A percentile compares a stretch with the other conserved stretches of the same genome.
phyloP scores from a whole-genome alignment of 2,329 filamentous ascomycete species.

The Verticillium dahliae region DNA sequence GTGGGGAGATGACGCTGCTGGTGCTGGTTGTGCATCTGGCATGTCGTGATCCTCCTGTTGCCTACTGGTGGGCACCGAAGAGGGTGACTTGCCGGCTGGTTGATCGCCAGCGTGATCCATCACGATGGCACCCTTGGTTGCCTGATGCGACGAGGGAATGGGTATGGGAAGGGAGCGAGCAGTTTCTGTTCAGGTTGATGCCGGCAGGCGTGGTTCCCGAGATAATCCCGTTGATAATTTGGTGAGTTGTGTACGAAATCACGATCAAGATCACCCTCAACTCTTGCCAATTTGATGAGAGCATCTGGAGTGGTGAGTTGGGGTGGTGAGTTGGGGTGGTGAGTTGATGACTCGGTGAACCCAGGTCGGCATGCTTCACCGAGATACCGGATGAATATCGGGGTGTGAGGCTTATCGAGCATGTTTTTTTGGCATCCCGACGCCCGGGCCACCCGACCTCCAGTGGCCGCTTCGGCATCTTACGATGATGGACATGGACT shows the following conservation, averaged over 20 bases:
- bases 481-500: conserved; percentile 1
- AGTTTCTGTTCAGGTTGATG: too few relatives aligned
- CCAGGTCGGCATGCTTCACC: neutral
- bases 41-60: conserved; percentile 6
- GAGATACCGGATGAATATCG: neutral
- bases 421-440: neutral
- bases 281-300: too few relatives aligned
- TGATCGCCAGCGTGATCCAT: neutral
- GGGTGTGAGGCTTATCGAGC: conserved; percentile 5
- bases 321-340: neutral
- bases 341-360: too few relatives aligned
- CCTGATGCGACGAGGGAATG: neutral
- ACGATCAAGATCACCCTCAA: too few relatives aligned
- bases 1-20: neutral
- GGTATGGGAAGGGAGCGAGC: too few relatives aligned
- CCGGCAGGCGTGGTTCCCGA: too few relatives aligned
- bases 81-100: neutral
- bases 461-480: conserved; percentile 3
- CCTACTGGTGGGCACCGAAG: neutral
- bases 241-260: too few relatives aligned
- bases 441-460: neutral
- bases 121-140: neutral
- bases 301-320: too few relatives aligned
- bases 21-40: conserved; percentile 1
- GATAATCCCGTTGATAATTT: too few relatives aligned